Percentiles rank a stretch among this genome's conserved stretches.
phyloP scores from a whole-genome alignment of 805 yeast species.

The Grigorovia yakushimaensis region DNA sequence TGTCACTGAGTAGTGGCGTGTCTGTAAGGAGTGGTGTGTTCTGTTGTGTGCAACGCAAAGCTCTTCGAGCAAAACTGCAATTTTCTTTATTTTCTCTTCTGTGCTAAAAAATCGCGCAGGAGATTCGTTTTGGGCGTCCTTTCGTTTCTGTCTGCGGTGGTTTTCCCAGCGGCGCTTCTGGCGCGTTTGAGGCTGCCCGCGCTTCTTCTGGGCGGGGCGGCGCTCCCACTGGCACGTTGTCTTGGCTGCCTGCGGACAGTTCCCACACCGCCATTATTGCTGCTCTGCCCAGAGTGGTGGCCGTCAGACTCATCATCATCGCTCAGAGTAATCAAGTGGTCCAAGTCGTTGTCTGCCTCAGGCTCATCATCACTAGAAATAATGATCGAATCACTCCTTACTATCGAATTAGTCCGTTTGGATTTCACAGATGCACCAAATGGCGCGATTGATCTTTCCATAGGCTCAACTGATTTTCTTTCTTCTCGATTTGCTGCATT shows the following conservation, averaged over 20 bases:
- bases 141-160: slow-evolving; percentile 7
- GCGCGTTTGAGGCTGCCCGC: too few relatives aligned
- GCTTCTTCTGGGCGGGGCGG: too few relatives aligned
- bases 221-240: too few relatives aligned
- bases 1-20: too few relatives aligned
- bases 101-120: slow-evolving; percentile 20
- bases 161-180: too few relatives aligned
- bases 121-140: slow-evolving; percentile 27
- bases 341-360: slow-evolving; percentile 8
- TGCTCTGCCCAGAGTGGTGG: too few relatives aligned
- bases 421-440: too few relatives aligned
- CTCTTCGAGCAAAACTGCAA: neutral
- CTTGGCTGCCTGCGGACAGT: too few relatives aligned
- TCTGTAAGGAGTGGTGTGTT: neutral
- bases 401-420: neutral
- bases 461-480: neutral
- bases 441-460: too few relatives aligned
- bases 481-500: neutral
- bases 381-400: neutral
- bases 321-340: slow-evolving; percentile 4
- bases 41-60: neutral
- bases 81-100: slow-evolving; percentile 14
- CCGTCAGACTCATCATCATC: too few relatives aligned
- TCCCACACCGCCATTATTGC: too few relatives aligned
- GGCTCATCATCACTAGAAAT: slow-evolving; percentile 6